A percentile compares a stretch with the other conserved stretches of the same genome.
Evolutionary conservation across 2,329 filamentous ascomycete genomes (phyloP).

Genomic region (Apiospora arundinis): DNA sequence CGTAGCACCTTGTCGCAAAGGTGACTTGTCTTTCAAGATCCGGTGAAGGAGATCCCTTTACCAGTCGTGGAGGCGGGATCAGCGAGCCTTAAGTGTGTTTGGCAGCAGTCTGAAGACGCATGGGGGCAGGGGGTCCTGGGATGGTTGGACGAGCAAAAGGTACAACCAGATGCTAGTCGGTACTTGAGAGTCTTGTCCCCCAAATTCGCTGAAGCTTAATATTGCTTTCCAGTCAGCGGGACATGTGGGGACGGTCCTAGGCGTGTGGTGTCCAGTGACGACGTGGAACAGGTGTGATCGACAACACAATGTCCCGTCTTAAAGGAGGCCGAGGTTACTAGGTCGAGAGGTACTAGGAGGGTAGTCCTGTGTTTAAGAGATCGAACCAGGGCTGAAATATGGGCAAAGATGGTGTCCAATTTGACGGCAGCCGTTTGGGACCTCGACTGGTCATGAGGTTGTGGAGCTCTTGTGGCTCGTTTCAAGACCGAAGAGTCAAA

Average conservation of each 20-base stretch:
- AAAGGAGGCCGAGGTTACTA: slow-evolving; percentile 52
- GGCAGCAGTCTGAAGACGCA: slow-evolving; percentile 44
- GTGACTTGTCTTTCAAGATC: slow-evolving; percentile 42
- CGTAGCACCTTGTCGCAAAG: slow-evolving; percentile 43
- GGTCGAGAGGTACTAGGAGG: slow-evolving; percentile 42
- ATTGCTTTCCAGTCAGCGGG: slow-evolving; percentile 50
- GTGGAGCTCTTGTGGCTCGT: slow-evolving; percentile 45
- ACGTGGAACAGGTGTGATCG: slow-evolving; percentile 60
- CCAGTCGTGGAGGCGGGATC: slow-evolving; percentile 56
- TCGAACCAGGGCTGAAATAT: slow-evolving; percentile 38
- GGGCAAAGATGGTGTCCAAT: slow-evolving; percentile 42
- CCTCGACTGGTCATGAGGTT: slow-evolving; percentile 41
- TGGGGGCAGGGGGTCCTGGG: slow-evolving; percentile 43
- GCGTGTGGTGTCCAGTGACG: slow-evolving; percentile 50
- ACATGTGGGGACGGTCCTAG: slow-evolving; percentile 47
- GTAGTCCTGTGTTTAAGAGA: slow-evolving; percentile 38
- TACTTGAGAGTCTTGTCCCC: slow-evolving; percentile 41
- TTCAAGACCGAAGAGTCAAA: slow-evolving; percentile 45
- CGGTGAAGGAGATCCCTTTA: slow-evolving; percentile 45
- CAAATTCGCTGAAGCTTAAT: slow-evolving; percentile 52
- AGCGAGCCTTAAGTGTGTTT: slow-evolving; percentile 65
- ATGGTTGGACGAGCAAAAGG: slow-evolving; percentile 39
- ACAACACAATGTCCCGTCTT: slow-evolving; percentile 58
- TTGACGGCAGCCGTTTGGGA: slow-evolving; percentile 44
- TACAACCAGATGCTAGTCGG: slow-evolving; percentile 47